phyloP scores from a whole-genome alignment of 1,284 basidiomycete genomes.

The Tetrapyrgos nigripes region DNA sequence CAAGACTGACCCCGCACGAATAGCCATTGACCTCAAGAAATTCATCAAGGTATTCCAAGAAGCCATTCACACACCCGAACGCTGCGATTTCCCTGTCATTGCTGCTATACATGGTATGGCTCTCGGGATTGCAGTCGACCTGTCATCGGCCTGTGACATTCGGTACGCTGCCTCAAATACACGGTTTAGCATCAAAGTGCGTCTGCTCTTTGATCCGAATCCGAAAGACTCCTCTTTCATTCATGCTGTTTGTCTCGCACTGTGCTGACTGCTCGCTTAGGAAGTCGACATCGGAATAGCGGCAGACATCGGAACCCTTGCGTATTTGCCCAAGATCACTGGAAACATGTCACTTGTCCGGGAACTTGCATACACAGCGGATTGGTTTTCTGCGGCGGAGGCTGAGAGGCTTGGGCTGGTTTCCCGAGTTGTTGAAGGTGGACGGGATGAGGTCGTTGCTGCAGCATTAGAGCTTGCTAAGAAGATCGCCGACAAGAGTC shows the following conservation, averaged over 20 bases:
- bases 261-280: conserved; percentile 42
- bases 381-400: conserved; percentile 75
- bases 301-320: conserved; percentile 90
- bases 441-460: conserved; percentile 58
- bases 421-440: conserved; percentile 76
- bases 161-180: conserved; percentile 73
- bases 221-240: too few relatives aligned
- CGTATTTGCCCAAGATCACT: conserved; percentile 83
- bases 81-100: conserved; percentile 86
- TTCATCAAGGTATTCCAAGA: conserved; percentile 72
- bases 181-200: conserved; percentile 80
- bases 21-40: conserved; percentile 54
- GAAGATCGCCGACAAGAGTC: conserved; percentile 79
- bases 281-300: conserved; percentile 93
- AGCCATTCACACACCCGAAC: conserved; percentile 72
- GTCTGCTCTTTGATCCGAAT: too few relatives aligned
- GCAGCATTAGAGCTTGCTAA: conserved; percentile 74
- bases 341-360: conserved; percentile 82
- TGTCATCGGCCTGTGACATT: conserved; percentile 84
- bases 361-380: conserved; percentile 84
- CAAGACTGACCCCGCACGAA: conserved; percentile 57
- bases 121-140: conserved; percentile 81
- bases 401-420: conserved; percentile 81
- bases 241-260: too few relatives aligned
- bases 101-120: conserved; percentile 81